Evolutionary conservation across 768 basidiomycete species (phyloP), one percentile per base, ranked within the genome.

Genomic region (Russula sp.): DNA sequence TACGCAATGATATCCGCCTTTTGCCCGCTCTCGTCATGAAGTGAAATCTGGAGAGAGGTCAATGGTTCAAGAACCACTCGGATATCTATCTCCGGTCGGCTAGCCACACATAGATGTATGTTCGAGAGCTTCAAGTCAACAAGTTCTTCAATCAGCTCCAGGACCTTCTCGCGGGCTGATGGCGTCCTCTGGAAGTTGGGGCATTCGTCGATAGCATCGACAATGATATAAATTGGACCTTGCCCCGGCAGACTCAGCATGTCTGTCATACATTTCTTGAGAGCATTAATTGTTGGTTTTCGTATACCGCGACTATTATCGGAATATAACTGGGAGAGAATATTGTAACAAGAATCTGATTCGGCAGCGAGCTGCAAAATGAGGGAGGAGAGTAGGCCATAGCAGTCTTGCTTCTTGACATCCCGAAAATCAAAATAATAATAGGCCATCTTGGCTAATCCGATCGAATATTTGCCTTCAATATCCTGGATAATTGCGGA

Each of bases 141-240:
- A n/a, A 57, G 42, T 46, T 57, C 56, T 22, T 46, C n/a, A 11
- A 57, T 20, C 5, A 57, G 42, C 1, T 46, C 30, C 1, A 64
- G 49, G 24, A 53, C 57, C 11, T 59, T 9, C 36, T 54, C 63
- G 13, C 63, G 58, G 3, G 63, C n/a, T 0, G 63, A 32, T 2
- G 50, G 38, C 0, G 5, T 49, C 3, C 50, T 50, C 1, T 50
- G 28, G 3, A n/a, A 9, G 0, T 46, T 28, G 0, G 63, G 51
- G 9, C 58, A 64, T 36, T 64, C 57, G 5, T 64, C 57, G 8
- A 60, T 50, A 26, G 40, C 57, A 10, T 64, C 56, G 6, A 57
- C 5, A 5, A 57, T n/a, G n/a, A 57, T 30, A 46, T 57, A 46
- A 30, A 32, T 22, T 3, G 2, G 57, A 2, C 26, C 49, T n/a